Percentiles rank a stretch among this genome's conserved stretches.
Evolutionary conservation across 106 monocot genomes (phyloP).

Genomic region (Dendrobium huoshanense): DNA sequence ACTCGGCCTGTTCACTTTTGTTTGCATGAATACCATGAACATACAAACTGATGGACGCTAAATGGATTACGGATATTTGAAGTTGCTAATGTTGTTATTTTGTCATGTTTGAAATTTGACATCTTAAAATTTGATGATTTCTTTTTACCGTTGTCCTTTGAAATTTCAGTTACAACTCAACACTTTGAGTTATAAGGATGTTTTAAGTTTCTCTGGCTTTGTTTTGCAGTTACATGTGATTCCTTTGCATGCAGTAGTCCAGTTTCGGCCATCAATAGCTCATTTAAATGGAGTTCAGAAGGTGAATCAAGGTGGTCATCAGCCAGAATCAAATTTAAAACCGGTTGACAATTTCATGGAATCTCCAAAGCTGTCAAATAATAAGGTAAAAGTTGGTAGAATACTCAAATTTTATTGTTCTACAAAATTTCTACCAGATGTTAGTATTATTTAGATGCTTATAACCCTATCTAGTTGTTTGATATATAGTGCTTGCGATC

Average conservation of each 20-base stretch:
- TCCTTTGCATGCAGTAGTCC: constrained; percentile 75
- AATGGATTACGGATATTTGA: too few species aligned
- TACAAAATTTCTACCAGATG: neutral
- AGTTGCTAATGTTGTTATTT: too few species aligned
- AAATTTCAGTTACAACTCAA: neutral
- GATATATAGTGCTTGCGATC: neutral
- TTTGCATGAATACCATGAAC: too few species aligned
- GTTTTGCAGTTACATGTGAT: constrained; percentile 84
- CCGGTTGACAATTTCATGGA: constrained; percentile 5
- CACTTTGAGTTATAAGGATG: neutral
- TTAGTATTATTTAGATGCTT: neutral
- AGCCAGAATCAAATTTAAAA: constrained; percentile 9
- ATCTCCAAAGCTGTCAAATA: neutral
- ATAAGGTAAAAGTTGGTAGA: neutral
- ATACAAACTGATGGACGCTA: too few species aligned
- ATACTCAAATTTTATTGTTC: neutral
- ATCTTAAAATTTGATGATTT: neutral
- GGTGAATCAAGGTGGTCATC: constrained; percentile 16
- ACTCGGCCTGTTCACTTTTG: too few species aligned
- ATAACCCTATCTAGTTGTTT: neutral
- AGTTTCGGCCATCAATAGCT: constrained; percentile 59
- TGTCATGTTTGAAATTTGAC: too few species aligned
- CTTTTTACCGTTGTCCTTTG: neutral
- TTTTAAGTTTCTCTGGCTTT: constrained; percentile 6
- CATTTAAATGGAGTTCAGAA: constrained; percentile 19